Percentiles rank a stretch among this genome's conserved stretches.
Conservation (phyloP, 2,329 filamentous ascomycete genomes). For the Lachnellula arida region DNA sequence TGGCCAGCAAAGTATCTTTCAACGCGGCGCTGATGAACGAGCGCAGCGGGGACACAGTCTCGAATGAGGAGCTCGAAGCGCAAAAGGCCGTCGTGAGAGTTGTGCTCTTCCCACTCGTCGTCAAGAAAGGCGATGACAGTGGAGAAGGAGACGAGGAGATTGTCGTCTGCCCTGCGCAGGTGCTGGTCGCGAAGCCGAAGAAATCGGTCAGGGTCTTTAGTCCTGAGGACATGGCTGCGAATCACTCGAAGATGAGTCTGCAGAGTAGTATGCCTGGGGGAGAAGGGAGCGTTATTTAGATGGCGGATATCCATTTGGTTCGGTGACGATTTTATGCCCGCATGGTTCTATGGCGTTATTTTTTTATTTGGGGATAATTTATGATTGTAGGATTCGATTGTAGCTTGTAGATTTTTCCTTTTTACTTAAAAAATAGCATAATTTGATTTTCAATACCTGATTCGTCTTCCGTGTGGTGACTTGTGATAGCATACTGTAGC, state of each 20-base stretch:
- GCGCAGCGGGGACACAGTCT: slow-evolving; percentile 61
- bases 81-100: slow-evolving; percentile 77
- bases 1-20: slow-evolving; percentile 83
- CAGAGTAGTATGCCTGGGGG: slow-evolving; percentile 31
- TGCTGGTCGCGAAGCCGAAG: slow-evolving; percentile 62
- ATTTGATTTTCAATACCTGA: not conserved
- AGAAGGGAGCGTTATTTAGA: slow-evolving; percentile 23
- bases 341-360: slow-evolving; percentile 17
- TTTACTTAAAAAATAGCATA: slow-evolving; percentile 7
- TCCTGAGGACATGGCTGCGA: slow-evolving; percentile 19
- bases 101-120: slow-evolving; percentile 91
- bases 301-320: slow-evolving; percentile 13
- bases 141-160: slow-evolving; percentile 90
- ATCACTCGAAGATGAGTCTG: slow-evolving; percentile 26
- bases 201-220: slow-evolving; percentile 26
- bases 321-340: slow-evolving; percentile 10
- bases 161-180: slow-evolving; percentile 91
- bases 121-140: slow-evolving; percentile 88
- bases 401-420: slow-evolving; percentile 11
- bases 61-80: slow-evolving; percentile 76
- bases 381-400: slow-evolving; percentile 14
- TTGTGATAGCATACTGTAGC: not conserved
- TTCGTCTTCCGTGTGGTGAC: not conserved
- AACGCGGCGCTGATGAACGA: slow-evolving; percentile 95
- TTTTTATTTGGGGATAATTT: not conserved